Evolutionary conservation across 768 basidiomycete species (phyloP).

Genomic region (Podaxis mareebaensis): DNA sequence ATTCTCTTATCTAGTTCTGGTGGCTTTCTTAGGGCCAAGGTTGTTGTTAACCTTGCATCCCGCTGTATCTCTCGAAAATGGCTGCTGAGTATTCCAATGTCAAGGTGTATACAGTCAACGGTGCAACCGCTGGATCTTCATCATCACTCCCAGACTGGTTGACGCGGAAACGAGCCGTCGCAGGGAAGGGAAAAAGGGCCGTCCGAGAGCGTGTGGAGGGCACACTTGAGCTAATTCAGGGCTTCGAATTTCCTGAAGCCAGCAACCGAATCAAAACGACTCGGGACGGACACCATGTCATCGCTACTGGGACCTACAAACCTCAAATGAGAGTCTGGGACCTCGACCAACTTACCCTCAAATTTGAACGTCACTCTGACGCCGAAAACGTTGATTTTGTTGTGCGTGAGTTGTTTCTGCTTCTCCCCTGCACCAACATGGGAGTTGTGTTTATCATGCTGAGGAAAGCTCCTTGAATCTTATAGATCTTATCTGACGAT

Average conservation of each 20-base stretch:
- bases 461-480: background rate
- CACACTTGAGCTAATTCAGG: slow-evolving; percentile 88
- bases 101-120: slow-evolving; percentile 96
- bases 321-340: slow-evolving; percentile 98
- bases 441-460: slow-evolving; percentile 4
- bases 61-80: slow-evolving; percentile 12
- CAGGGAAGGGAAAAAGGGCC: slow-evolving; percentile 67
- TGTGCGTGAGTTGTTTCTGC: slow-evolving; percentile 64
- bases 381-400: slow-evolving; percentile 97
- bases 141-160: slow-evolving; percentile 96
- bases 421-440: background rate
- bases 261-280: slow-evolving; percentile 91
- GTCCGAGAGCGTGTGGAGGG: slow-evolving; percentile 77
- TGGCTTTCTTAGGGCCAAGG: background rate
- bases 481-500: slow-evolving; percentile 90
- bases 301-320: slow-evolving; percentile 97
- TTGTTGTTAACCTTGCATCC: background rate
- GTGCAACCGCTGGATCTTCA: slow-evolving; percentile 82
- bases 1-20: background rate
- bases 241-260: slow-evolving; percentile 97
- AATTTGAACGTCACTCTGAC: slow-evolving; percentile 96
- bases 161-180: slow-evolving; percentile 64
- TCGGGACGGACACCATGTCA: slow-evolving; percentile 86
- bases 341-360: slow-evolving; percentile 85
- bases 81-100: slow-evolving; percentile 37